Evolutionary conservation across 306 rosid species (phyloP).

Genomic region (Acacia acuminata): DNA sequence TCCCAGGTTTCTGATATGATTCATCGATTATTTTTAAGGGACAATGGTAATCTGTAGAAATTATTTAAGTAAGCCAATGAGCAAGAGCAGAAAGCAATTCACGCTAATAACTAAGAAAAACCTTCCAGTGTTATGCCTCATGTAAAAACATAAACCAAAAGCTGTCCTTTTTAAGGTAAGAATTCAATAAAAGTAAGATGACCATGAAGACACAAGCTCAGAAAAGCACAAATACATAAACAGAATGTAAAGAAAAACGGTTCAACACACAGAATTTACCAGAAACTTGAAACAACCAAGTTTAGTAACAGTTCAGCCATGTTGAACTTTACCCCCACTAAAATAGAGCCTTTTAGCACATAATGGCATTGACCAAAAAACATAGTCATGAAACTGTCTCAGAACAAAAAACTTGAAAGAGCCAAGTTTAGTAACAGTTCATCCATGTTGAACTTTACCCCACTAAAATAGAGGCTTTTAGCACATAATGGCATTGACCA

Average conservation of each 20-base stretch:
- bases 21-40: conserved; percentile 56
- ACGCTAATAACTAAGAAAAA: neutral
- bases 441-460: too few species aligned
- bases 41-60: conserved; percentile 60
- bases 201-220: neutral
- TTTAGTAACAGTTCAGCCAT: neutral
- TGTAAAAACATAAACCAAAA: neutral
- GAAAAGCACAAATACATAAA: neutral
- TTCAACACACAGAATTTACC: neutral
- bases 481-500: neutral
- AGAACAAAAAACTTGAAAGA: too few species aligned
- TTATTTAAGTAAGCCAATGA: conserved; percentile 13
- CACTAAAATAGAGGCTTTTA: too few species aligned
- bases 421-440: too few species aligned
- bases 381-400: conserved; percentile 52
- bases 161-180: neutral
- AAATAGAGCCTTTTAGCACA: neutral
- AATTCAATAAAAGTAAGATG: neutral
- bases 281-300: conserved; percentile 1
- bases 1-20: conserved; percentile 37
- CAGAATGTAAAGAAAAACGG: neutral
- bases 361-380: neutral
- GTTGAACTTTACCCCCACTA: neutral
- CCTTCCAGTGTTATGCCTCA: neutral
- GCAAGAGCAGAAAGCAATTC: neutral